Conservation (phyloP, 225 moss, liverwort and hornwort species). For the Straminergon stramineum region DNA sequence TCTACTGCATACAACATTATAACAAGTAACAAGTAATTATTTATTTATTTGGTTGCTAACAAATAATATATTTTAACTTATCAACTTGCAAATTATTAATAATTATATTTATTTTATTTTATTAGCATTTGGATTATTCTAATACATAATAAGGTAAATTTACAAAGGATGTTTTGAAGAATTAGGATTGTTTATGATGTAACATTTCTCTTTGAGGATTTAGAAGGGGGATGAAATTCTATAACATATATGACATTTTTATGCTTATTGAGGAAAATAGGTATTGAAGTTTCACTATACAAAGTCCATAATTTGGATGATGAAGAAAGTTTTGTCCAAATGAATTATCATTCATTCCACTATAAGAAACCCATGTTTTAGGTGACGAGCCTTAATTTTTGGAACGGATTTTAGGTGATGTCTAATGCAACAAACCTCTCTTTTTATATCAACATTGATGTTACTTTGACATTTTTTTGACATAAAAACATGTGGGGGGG, state of each 20-base stretch:
- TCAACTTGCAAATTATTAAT: background rate
- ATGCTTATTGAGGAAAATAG: fast-evolving
- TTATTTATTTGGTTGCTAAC: background rate
- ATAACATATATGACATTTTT: background rate
- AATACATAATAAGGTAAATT: background rate
- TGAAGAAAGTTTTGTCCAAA: background rate
- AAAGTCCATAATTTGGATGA: background rate
- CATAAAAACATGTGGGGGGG: too few species aligned
- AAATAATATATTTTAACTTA: background rate
- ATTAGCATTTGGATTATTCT: background rate
- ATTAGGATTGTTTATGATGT: background rate
- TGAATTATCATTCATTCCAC: background rate
- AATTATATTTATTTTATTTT: too few species aligned
- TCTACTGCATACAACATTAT: background rate
- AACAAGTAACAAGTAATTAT: background rate
- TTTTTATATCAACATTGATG: too few species aligned
- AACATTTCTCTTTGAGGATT: background rate
- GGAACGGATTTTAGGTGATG: too few species aligned
- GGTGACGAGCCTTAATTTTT: too few species aligned
- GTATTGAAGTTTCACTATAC: fast-evolving
- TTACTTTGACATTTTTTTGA: too few species aligned
- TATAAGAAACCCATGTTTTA: too few species aligned
- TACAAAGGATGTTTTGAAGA: background rate
- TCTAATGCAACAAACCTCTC: too few species aligned
- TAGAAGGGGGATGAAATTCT: fast-evolving